Base-by-base conservation (phyloP, 768 basidiomycete species). In the Psilocybe cyanescens region DNA sequence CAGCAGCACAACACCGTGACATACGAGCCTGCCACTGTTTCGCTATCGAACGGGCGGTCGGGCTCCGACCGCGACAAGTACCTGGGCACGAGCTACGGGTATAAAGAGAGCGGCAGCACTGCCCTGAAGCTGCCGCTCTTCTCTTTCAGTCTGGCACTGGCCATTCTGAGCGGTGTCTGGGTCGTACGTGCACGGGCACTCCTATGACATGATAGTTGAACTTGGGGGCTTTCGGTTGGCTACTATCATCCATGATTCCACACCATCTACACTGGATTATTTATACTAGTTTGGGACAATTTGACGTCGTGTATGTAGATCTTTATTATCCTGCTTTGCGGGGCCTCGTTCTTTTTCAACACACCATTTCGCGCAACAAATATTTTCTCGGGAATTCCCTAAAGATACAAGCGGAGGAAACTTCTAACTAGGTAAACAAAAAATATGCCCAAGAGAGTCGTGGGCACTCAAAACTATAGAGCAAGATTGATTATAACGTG, bases 1-100 rank as follows among this genome's bases (percentile, higher is more conserved):
- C 83, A 83, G 65, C 74, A 72, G n/a, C 70, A 69, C 24, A 85
- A 85, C 61, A 86, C 86, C 1, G 81, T 78, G 1, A 86, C 83
- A 0, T 73, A 90, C n/a, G 80, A 86, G 67, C 77, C 81, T 0
- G 64, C 73, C 4, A 80, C 81, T 1, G 72, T 93, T n/a, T 81
- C 83, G 52, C 88, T 85, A 12, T 80, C 78, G 24, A 83, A 83
- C 63, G 82, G 81, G 3, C 68, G 74, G 24, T 75, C 74, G 3
- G 79, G 69, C 44, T 68, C 55, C 59, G 57, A 65, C 31, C 53
- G 64, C 30, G 58, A 59, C 30, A 17, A 30, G 9, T 41, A 70
- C 17, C 66, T 68, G 29, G 68, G 72, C 49, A 75, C 74, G 41
- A 73, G 71, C 61, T 58, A 53, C 45, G 70, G 70, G 9, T 55